Evolutionary conservation across 805 yeast genomes (phyloP), one percentile per base, ranked within the genome.

Genomic region (Saturnispora sanitii): DNA sequence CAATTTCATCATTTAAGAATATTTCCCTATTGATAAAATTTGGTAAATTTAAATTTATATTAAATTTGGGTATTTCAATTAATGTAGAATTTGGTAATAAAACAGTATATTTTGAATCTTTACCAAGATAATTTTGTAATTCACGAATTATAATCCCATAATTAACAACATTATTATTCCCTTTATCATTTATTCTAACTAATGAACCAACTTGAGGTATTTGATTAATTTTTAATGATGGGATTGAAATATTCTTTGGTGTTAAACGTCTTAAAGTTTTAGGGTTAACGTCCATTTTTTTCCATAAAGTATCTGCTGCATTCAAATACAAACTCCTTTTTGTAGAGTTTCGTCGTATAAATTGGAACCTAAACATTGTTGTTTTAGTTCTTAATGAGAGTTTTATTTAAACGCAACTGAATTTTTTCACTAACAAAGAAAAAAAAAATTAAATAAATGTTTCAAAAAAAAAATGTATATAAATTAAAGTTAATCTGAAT

Each of bases 61-160:
- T 70, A 34, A 60, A 64, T 26, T 65, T 73, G 4, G 67, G 64
- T 4, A 70, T 67, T 15, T 66, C 70, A 4, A 69, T 71, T 44
- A 76, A 79, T 45, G 79, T 81, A 15, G 71, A 70, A 26, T 62
- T 41, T 8, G 50, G 38, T 28, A 47, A 34, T 16, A 53, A 36
- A 3, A 52, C 43, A 12, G 40, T 26, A 17, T 40, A 33, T 4
- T 20, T 28, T 12, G 37, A 31, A 9, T 25, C 17, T 6, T 37
- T 39, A 1, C 38, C 35, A 8, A 48, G 33, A 16, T 38, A 36
- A 18, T 37, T 38, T 4, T 38, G 39, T 9, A 42, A 40, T 19
- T 50, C 47, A 12, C 46, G 37, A 5, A 49, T 23, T 1, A 49
- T 43, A 7, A 50, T 39, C 2, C 51, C 54, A 20, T 27, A 27